phyloP scores from a whole-genome alignment of 1,139 yeast genomes.

The Taphrina sp. region DNA sequence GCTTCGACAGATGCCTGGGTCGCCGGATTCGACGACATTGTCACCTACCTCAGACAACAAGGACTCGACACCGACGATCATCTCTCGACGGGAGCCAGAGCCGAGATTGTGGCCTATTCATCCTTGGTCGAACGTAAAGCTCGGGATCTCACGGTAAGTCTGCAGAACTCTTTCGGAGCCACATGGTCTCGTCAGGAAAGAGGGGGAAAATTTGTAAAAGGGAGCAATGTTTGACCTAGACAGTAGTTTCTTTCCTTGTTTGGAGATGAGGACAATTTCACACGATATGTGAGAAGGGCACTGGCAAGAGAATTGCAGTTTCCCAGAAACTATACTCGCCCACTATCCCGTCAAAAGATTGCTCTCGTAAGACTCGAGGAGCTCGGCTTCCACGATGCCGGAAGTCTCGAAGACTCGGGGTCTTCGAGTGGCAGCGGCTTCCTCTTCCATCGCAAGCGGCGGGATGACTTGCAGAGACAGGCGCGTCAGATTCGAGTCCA shows the following conservation, averaged over 20 bases:
- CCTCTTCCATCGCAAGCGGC: neutral
- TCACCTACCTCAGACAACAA: slow-evolving; percentile 1
- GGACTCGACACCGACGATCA: slow-evolving; percentile 24
- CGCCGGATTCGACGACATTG: slow-evolving; percentile 19
- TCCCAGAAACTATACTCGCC: slow-evolving; percentile 13
- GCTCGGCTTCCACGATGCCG: neutral
- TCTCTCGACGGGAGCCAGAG: neutral
- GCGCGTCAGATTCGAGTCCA: slow-evolving; percentile 9
- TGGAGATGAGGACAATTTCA: slow-evolving; percentile 22
- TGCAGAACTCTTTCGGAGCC: neutral
- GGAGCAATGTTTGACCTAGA: neutral
- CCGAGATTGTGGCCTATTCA: slow-evolving; percentile 21
- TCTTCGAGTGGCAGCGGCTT: neutral
- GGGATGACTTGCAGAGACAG: neutral
- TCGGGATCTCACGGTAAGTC: slow-evolving; percentile 4
- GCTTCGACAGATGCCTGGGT: slow-evolving; percentile 9
- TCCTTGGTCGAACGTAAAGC: slow-evolving; percentile 8
- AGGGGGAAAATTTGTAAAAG: no score
- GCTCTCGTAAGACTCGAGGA: neutral
- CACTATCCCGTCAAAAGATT: neutral
- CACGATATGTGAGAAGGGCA: neutral
- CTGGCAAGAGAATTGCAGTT: slow-evolving; percentile 5
- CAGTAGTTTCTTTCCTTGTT: slow-evolving; percentile 4
- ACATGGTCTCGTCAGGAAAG: neutral
- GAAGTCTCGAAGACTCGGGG: no score